Conservation (phyloP, 2,329 filamentous ascomycete species). For the Zymoseptoria ardabiliae region DNA sequence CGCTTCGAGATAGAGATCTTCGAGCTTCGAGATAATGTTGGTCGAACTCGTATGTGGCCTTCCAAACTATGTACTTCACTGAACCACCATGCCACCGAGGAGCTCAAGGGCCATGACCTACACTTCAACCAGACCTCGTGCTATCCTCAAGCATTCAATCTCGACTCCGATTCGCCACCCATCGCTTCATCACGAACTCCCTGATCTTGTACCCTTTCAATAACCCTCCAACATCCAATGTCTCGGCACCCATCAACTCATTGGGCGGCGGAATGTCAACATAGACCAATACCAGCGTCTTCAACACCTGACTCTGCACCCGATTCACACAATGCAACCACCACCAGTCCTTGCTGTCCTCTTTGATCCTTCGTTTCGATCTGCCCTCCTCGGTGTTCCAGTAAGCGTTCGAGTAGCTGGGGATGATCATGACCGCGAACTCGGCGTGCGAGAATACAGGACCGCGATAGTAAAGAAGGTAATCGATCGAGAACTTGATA, state of each 20-base stretch:
- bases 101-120: neutral
- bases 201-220: slow-evolving; percentile 67
- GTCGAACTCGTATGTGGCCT: neutral
- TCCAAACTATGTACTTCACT: neutral
- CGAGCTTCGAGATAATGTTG: too few relatives aligned
- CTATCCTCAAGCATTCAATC: slow-evolving; percentile 35
- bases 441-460: slow-evolving; percentile 94
- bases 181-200: slow-evolving; percentile 74
- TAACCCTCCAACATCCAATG: slow-evolving; percentile 52
- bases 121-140: neutral
- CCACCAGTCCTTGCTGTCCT: slow-evolving; percentile 55
- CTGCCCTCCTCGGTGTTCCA: slow-evolving; percentile 52
- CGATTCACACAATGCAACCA: slow-evolving; percentile 86
- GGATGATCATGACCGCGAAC: slow-evolving; percentile 78
- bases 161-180: slow-evolving; percentile 73
- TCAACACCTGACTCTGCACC: slow-evolving; percentile 81
- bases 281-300: slow-evolving; percentile 82
- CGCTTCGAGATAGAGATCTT: neutral
- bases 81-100: neutral
- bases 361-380: slow-evolving; percentile 41
- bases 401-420: slow-evolving; percentile 66
- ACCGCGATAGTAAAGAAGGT: slow-evolving; percentile 85
- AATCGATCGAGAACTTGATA: slow-evolving; percentile 92
- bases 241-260: slow-evolving; percentile 17
- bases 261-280: slow-evolving; percentile 75